phyloP scores from a whole-genome alignment of 495 filamentous ascomycete species.

The Barbatosphaeria neglecta region DNA sequence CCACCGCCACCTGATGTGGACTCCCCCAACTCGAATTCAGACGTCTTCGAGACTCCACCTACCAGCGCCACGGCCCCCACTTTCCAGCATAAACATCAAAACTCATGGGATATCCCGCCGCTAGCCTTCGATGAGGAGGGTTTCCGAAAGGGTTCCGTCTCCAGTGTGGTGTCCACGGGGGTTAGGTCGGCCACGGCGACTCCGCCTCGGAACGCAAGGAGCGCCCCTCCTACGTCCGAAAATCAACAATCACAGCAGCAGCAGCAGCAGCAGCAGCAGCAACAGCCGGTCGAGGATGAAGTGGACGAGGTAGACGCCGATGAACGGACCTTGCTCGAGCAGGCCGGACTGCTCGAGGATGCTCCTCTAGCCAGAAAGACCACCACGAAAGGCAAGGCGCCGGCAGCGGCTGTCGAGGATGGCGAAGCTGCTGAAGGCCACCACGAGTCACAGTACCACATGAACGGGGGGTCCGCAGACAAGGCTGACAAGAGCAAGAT shows the following conservation, averaged over 20 bases:
- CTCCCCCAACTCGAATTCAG: slow-evolving; percentile 18
- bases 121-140: slow-evolving; percentile 24
- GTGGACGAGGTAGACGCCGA: slow-evolving; percentile 33
- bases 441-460: slow-evolving; percentile 12
- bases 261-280: not conserved
- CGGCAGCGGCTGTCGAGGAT: slow-evolving; percentile 13
- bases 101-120: slow-evolving; percentile 42
- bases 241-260: slow-evolving; percentile 1
- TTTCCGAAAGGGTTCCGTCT: slow-evolving; percentile 28
- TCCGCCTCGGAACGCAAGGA: slow-evolving; percentile 14
- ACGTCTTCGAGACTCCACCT: slow-evolving; percentile 36
- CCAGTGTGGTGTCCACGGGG: slow-evolving; percentile 25
- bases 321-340: slow-evolving; percentile 38
- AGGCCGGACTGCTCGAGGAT: slow-evolving; percentile 33
- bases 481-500: slow-evolving; percentile 46
- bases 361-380: slow-evolving; percentile 9
- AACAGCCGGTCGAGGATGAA: slow-evolving; percentile 10
- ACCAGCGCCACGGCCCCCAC: slow-evolving; percentile 29
- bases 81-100: slow-evolving; percentile 32
- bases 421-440: slow-evolving; percentile 20
- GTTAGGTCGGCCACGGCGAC: slow-evolving; percentile 16
- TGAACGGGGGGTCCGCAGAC: slow-evolving; percentile 21
- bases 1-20: slow-evolving; percentile 19
- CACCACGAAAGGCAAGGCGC: slow-evolving; percentile 14
- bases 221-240: slow-evolving; percentile 8